Conservation (phyloP, 2,329 filamentous ascomycete species). For the Aureobasidium sp. region DNA sequence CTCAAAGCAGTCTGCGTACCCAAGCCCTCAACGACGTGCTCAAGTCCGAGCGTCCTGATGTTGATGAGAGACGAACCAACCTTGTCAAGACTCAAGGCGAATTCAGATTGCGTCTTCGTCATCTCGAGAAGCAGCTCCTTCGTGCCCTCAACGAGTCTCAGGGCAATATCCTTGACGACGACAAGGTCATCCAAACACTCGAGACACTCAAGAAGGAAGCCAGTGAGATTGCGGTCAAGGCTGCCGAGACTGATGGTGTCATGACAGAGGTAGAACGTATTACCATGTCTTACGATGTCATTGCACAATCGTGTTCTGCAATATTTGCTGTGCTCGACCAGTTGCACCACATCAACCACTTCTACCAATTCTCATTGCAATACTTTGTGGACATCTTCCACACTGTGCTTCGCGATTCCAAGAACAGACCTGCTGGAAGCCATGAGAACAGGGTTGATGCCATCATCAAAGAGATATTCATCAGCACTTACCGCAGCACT, state of each 20-base stretch:
- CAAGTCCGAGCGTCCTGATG: conserved; percentile 93
- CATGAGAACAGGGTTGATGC: conserved; percentile 67
- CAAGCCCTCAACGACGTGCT: conserved; percentile 96
- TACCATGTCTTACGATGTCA: conserved; percentile 85
- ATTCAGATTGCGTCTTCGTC: conserved; percentile 95
- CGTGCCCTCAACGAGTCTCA: conserved; percentile 95
- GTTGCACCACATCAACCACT: conserved; percentile 95
- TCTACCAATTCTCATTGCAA: conserved; percentile 97
- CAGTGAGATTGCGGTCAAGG: conserved; percentile 91
- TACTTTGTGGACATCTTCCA: conserved; percentile 99
- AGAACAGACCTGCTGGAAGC: conserved; percentile 53
- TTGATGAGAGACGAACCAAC: conserved; percentile 91
- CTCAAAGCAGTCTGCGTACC: conserved; percentile 95
- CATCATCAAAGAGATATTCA: conserved; percentile 85
- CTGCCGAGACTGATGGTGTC: conserved; percentile 90
- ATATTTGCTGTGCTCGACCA: conserved; percentile 96
- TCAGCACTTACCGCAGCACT: conserved; percentile 88
- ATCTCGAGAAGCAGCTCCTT: conserved; percentile 86
- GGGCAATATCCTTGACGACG: conserved; percentile 95
- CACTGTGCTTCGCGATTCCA: conserved; percentile 73
- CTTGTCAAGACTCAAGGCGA: conserved; percentile 98
- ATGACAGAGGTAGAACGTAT: conserved; percentile 97
- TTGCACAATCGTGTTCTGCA: conserved; percentile 90
- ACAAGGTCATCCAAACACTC: conserved; percentile 94
- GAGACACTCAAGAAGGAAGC: conserved; percentile 98